A percentile compares a stretch with the other conserved stretches of the same genome.
phyloP scores from a whole-genome alignment of 805 yeast species.

The Candida oleophila region DNA sequence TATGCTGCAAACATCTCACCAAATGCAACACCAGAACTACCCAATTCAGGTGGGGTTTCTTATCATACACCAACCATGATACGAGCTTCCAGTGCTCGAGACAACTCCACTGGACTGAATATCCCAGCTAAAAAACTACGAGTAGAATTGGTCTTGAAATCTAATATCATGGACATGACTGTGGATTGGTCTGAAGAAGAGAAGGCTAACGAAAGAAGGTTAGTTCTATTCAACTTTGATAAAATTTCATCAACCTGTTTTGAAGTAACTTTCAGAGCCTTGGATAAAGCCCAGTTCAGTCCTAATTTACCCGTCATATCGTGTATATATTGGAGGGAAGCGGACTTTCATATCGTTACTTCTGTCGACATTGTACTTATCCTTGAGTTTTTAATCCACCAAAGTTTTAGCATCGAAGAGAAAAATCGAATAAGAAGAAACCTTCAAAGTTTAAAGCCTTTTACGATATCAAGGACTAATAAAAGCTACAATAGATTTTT shows the following conservation, averaged over 20 bases:
- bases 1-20: no score
- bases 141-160: conserved; percentile 24
- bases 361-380: conserved; percentile 62
- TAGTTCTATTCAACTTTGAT: conserved; percentile 45
- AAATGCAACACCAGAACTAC: neutral
- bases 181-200: conserved; percentile 50
- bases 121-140: conserved; percentile 22
- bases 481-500: conserved; percentile 28
- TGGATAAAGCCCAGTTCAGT: conserved; percentile 32
- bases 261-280: conserved; percentile 35
- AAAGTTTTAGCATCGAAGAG: conserved; percentile 60
- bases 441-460: conserved; percentile 61
- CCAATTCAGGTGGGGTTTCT: neutral
- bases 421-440: conserved; percentile 69
- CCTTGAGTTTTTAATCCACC: conserved; percentile 56
- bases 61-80: neutral
- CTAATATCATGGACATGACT: conserved; percentile 36
- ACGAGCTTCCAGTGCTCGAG: neutral
- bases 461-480: conserved; percentile 53
- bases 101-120: conserved; percentile 15
- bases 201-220: conserved; percentile 39
- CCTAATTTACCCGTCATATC: conserved; percentile 48
- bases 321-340: conserved; percentile 58
- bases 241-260: conserved; percentile 32
- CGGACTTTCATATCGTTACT: conserved; percentile 51